Base-by-base conservation (phyloP, 768 basidiomycete genomes). In the Mycena sanguinolenta region DNA sequence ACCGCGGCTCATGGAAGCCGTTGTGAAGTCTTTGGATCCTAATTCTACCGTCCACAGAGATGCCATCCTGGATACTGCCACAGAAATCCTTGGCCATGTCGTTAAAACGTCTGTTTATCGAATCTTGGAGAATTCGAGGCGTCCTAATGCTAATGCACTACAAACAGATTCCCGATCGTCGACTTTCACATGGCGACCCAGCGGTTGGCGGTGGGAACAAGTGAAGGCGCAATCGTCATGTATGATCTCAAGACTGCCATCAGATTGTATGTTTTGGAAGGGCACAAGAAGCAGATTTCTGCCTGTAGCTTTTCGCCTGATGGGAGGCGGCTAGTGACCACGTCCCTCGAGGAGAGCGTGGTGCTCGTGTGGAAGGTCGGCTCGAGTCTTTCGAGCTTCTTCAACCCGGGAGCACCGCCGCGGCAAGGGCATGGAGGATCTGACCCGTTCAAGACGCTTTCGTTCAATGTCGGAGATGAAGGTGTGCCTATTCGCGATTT, bases 281-380 rank as follows among this genome's bases (percentile, higher is more conserved):
- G 95, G 0, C 97, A 98, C 82, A 91, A 90, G 77, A 91, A 92
- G 75, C 84, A 87, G 1, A 89, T 96, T 13, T 88, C 94, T 0
- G 95, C 95, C 0, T 92, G 95, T 71, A 94, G 92, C 67, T 99
- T 98, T 79, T 97, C 96, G 10, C 93, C 96, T 0, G 98, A 99
- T 75, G 98, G 98, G 0, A 84, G 96, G 23, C 86, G 98, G 23
- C 84, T 99, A 21, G 91, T 97, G 44, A 96, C 96, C 0, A 84
- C 95, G 12, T 97, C 94, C 0, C 84, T 99, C 28, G 94, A 93
- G 70, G 96, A 98, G 77, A 90, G 90, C 30, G 84, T 88, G 5
- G 92, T 96, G 7, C 86, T 95, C 16, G 95, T 97, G 17, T 99
- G 98, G 98, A 98, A 98, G 77, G 96, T 98, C 7, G 97, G 98